Base-by-base conservation (phyloP, 345 rosid species). In the Lepidium didymum region DNA sequence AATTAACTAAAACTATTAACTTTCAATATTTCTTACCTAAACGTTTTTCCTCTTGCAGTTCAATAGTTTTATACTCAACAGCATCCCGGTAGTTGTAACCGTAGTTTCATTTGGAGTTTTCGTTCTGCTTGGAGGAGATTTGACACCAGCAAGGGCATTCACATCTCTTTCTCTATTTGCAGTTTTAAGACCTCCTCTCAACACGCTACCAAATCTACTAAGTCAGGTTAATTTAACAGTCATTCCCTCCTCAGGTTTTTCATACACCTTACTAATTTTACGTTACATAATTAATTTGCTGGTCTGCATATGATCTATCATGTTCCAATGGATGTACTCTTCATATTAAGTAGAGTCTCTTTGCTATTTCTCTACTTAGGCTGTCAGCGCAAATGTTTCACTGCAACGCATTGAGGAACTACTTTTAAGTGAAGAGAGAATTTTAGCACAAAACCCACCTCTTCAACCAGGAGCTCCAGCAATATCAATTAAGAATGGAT, bases 141-240 rank as follows among this genome's bases (percentile, higher is more conserved):
- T 94, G 76, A 94, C 99, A 51, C 97, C 97, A 43, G 91, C 96
- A 11, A 87, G 88, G 68, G 97, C 99, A 65, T 94, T 94, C 80
- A 91, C 99, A 61, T 94, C 99, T 31, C 95, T 94, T 38, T 93
- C 99, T 64, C 80, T 94, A 29, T 94, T 94, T 46, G 81, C 96
- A 44, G 77, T 94, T 67, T 80, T 94, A 34, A 85, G 92, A 54
- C 72, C 75, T 67, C 97, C 97, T 74, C 78, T 94, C 65, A 86
- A 87, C 70, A 79, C 80, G 85, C 90, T 94, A 70, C 97, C 96
- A 38, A 94, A 89, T 69, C 79, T 88, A 62, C 83, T 91, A 56
- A 88, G 92, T 68, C 95, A 89, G 97, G 96, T 94, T 56, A 56
- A 37, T 41, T 57, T 27, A 16, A n/a, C 42, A 60, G 13, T 3